Evolutionary conservation across 331 rosid species (phyloP).

Genomic region (Quercus tomentella): DNA sequence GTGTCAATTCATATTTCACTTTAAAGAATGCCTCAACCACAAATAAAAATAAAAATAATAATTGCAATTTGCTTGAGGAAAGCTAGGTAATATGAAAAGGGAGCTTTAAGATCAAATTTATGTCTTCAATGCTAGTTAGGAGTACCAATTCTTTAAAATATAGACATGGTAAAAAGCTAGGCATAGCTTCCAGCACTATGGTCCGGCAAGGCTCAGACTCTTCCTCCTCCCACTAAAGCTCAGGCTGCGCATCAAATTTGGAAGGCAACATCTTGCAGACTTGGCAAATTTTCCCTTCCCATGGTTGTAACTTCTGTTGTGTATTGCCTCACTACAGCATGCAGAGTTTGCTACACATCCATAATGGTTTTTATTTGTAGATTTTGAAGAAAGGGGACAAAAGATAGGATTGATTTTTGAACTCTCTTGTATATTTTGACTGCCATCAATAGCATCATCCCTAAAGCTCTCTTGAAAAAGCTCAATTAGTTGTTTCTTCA

Average conservation of each 20-base stretch:
- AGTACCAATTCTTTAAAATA: neutral
- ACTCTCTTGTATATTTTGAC: neutral
- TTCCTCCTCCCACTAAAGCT: constrained; percentile 35
- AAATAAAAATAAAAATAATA: too few relatives aligned
- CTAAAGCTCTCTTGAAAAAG: constrained; percentile 36
- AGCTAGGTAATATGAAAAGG: neutral
- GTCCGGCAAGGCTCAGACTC: constrained; percentile 2
- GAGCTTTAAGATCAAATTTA: neutral
- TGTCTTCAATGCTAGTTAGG: neutral
- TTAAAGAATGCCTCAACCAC: neutral
- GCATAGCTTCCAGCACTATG: neutral
- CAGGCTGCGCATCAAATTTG: constrained; percentile 30
- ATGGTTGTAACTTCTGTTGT: neutral
- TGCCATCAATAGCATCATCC: constrained; percentile 5
- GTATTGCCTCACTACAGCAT: neutral
- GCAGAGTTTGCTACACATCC: neutral
- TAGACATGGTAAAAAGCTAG: neutral
- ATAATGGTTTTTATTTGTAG: neutral
- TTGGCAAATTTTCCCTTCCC: constrained; percentile 19
- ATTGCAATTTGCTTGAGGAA: neutral
- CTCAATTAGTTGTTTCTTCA: constrained; percentile 40
- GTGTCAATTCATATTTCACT: neutral
- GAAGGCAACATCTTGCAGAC: constrained; percentile 29
- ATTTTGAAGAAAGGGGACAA: neutral
- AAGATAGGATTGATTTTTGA: constrained; percentile 5